Base-by-base conservation (phyloP, 495 filamentous ascomycete genomes). In the Darksidea phi region DNA sequence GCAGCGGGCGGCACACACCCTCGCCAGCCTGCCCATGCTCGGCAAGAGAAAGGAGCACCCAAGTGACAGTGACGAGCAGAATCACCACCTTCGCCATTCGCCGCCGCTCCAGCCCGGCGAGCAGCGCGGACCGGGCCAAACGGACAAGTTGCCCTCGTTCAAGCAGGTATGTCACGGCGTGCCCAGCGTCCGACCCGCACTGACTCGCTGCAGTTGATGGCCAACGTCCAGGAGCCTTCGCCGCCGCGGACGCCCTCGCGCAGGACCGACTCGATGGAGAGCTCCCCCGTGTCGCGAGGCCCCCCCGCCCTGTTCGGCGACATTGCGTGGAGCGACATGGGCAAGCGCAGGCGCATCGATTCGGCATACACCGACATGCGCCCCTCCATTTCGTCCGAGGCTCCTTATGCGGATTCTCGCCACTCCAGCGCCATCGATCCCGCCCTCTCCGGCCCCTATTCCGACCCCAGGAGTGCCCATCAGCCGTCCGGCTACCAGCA, bases 31-130 rank as follows among this genome's bases (percentile, higher is more conserved):
- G 38, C 11, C 8, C 28, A 20, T 8, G 2, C 11, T 8, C 15
- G n/a, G n/a, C 1, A 54, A 48, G 24, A 64, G 41, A 6, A 43
- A n/a, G 13, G 41, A 43, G 15, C 13, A 20, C 4, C 13, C 18
- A 15, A 43, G n/a, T 64, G 37, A 64, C 55, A 48, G 7, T 17
- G 10, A 4, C 13, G 26, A 54, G 13, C 61, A 64, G 54, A 54
- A 20, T 38, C 48, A 51, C 23, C 57, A 48, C 45, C 20, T 57
- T 6, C 63, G 63, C 24, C 24, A 58, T 48, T 66, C 57, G 21
- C 63, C 63, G 12, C 63, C 63, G 1, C 46, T 61, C 18, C 63
- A 66, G 48, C 43, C 37, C 8, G 53, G 54, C 24, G 63, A 66
- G 20, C 61, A 59, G n/a, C n/a, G n/a, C n/a, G n/a, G 48, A 23